Base-by-base conservation (phyloP, 2,329 filamentous ascomycete species). In the Tolypocladium cylindrosporum region DNA sequence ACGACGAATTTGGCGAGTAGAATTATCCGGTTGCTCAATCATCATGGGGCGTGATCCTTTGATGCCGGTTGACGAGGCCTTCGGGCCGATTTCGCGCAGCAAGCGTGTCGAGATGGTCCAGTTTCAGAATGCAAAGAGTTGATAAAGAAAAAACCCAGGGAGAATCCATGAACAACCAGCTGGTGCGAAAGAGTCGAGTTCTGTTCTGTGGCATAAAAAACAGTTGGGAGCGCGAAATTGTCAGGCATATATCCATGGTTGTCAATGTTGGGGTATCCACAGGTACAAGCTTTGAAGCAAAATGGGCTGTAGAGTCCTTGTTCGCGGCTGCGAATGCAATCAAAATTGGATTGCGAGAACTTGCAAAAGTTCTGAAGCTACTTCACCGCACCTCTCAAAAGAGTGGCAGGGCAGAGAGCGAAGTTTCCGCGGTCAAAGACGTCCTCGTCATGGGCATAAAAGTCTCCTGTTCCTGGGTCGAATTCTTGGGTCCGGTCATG, bases 311-410 rank as follows among this genome's bases (percentile, higher is more conserved):
- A 37, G 51, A 9, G 16, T 42, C 53, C 45, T 31, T 50, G 43
- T 57, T 63, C 62, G 62, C 62, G 62, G 62, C 43, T 60, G 62
- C 62, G 62, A 60, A 62, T 58, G 60, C 62, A 64, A 64, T 64
- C 61, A 59, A 56, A 60, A 61, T 62, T 60, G 55, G 60, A 64
- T 64, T 64, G 62, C 62, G 7, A 57, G 59, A 63, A 63, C 61
- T 55, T 55, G 21, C 14, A n/a, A 55, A 59, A 48, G 56, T 57
- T 57, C 58, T 42, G 10, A 52, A 41, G 48, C 45, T 57, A 40
- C 50, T 56, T 53, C 37, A 19, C 31, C 39, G 43, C 36, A 41
- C 52, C 58, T 55, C 58, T 24, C 39, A 21, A 2, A 53, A 19
- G 41, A 39, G 41, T 14, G 58, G 41, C 34, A 19, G 24, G 51